Evolutionary conservation across 371 early-diverging fungal genomes (phyloP).

Genomic region (Rhizopus microsporus): DNA sequence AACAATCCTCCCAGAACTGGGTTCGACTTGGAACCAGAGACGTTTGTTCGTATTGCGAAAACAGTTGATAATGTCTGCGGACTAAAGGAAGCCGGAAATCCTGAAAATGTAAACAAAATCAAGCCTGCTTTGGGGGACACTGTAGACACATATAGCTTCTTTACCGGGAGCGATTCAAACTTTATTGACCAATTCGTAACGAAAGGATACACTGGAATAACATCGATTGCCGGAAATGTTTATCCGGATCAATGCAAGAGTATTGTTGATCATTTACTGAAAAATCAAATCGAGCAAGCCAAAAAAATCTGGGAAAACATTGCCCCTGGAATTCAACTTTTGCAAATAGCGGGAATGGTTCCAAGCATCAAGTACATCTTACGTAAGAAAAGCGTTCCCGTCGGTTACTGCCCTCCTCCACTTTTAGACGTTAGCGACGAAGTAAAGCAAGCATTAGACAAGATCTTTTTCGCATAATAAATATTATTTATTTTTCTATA

Average conservation of each 20-base stretch:
- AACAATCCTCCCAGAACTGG: constrained; percentile 33
- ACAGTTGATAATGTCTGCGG: constrained; percentile 19
- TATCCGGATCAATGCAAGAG: constrained; percentile 18
- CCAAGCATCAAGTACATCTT: constrained; percentile 31
- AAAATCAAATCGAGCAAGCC: constrained; percentile 18
- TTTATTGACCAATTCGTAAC: constrained; percentile 15
- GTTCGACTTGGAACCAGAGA: constrained; percentile 22
- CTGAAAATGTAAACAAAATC: constrained; percentile 24
- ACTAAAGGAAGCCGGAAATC: constrained; percentile 27
- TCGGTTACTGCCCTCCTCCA: constrained; percentile 30
- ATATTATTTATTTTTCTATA: neutral
- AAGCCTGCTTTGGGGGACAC: constrained; percentile 8
- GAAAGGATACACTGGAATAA: constrained; percentile 27
- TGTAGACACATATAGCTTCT: constrained; percentile 11
- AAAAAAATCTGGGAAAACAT: constrained; percentile 7
- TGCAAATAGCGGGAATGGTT: constrained; percentile 19
- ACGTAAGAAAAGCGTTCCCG: constrained; percentile 25
- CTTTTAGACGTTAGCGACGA: constrained; percentile 25
- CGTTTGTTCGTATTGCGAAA: constrained; percentile 19
- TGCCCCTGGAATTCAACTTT: constrained; percentile 12
- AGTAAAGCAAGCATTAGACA: constrained; percentile 6
- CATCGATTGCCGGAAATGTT: constrained; percentile 27
- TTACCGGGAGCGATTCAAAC: constrained; percentile 18
- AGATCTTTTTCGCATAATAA: neutral
- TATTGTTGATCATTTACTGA: constrained; percentile 12